Percentiles rank a stretch among this genome's conserved stretches.
These are phyloP conservation scores for Epichloe sibirici DNA, from an alignment of 2,329 filamentous ascomycete genomes.

Conservation along the genomic window DNA sequence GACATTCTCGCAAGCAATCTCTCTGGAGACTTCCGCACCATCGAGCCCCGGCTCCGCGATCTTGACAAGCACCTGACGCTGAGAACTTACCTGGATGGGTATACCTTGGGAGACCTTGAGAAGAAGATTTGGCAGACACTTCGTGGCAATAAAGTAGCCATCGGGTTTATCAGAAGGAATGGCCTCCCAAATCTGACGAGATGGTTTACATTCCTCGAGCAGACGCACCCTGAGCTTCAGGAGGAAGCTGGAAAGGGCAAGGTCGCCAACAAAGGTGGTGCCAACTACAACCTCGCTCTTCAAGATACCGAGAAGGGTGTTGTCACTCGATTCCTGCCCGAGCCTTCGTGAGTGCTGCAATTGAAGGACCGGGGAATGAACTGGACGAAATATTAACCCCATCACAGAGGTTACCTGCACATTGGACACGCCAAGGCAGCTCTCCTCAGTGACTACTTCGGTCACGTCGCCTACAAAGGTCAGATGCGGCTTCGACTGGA, in stretches of 20 bases:
- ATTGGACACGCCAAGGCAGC: slow-evolving; percentile 94
- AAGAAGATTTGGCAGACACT: slow-evolving; percentile 73
- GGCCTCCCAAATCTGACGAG: slow-evolving; percentile 64
- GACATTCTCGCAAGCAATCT: slow-evolving; percentile 38
- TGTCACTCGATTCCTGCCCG: slow-evolving; percentile 83
- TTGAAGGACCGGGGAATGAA: background rate
- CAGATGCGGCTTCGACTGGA: slow-evolving; percentile 88
- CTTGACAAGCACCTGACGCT: slow-evolving; percentile 82
- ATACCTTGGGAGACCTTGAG: slow-evolving; percentile 65
- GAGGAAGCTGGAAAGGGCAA: slow-evolving; percentile 54
- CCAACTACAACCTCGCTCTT: slow-evolving; percentile 79
- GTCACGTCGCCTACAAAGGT: slow-evolving; percentile 84
- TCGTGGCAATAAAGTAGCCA: slow-evolving; percentile 72
- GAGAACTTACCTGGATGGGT: slow-evolving; percentile 75
- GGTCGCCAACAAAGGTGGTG: slow-evolving; percentile 67
- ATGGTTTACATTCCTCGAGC: slow-evolving; percentile 82
- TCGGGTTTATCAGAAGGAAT: slow-evolving; percentile 69
- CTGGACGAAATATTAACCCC: slow-evolving; percentile 5
- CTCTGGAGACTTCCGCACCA: slow-evolving; percentile 65
- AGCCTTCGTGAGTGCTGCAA: slow-evolving; percentile 58
- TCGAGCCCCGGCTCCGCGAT: slow-evolving; percentile 60
- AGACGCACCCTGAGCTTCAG: slow-evolving; percentile 65
- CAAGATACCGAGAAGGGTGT: slow-evolving; percentile 79
- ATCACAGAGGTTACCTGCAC: slow-evolving; percentile 64
- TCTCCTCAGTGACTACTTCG: slow-evolving; percentile 91